phyloP scores from a whole-genome alignment of 371 early-diverging fungal species.

The Rhizopus arrhizus region DNA sequence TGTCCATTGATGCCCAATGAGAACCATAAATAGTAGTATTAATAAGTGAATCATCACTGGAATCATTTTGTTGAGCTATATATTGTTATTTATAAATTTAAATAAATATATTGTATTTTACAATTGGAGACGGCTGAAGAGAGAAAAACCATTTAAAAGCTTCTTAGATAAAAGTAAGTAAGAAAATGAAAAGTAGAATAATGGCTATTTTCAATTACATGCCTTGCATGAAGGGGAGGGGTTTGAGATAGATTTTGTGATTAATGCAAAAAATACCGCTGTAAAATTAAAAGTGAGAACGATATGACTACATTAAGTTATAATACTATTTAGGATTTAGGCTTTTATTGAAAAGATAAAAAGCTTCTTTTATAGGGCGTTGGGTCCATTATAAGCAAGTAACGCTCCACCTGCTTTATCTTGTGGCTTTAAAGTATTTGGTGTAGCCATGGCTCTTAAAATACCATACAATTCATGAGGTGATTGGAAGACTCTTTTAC shows the following conservation, averaged over 20 bases:
- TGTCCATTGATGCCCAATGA: constrained; percentile 47
- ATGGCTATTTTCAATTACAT: background rate
- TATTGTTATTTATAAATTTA: constrained; percentile 9
- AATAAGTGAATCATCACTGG: background rate
- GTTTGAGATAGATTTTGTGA: no score
- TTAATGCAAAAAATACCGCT: no score
- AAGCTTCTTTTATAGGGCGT: background rate
- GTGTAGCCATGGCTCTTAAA: constrained; percentile 19
- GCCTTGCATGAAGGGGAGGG: background rate
- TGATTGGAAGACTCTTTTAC: constrained; percentile 15
- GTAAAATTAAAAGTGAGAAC: background rate
- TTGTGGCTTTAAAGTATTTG: constrained; percentile 13
- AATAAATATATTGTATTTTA: background rate
- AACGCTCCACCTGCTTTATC: background rate
- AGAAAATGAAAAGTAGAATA: background rate
- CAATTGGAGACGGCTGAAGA: constrained; percentile 29
- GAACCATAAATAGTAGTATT: constrained; percentile 48
- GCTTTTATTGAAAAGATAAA: background rate
- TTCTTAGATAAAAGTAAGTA: background rate
- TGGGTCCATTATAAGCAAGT: constrained; percentile 23
- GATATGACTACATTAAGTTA: background rate
- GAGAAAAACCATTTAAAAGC: constrained; percentile 31
- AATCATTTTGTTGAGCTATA: constrained; percentile 17
- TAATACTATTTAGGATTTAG: no score
- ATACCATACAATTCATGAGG: constrained; percentile 30